Evolutionary conservation across 805 yeast genomes (phyloP), one percentile per base, ranked within the genome.

Genomic region (Priceomyces medius): DNA sequence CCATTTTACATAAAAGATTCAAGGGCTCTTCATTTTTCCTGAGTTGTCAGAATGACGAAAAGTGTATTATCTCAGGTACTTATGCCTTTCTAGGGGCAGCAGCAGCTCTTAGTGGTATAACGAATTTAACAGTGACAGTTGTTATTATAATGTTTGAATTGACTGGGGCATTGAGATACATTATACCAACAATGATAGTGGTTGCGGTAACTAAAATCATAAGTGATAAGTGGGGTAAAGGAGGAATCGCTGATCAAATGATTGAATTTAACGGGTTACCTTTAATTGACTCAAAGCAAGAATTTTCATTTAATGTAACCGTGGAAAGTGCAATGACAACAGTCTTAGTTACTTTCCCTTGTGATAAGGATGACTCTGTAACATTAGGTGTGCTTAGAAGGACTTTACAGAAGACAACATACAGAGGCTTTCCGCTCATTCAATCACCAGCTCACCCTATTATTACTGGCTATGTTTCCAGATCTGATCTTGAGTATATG

Each of bases 81-180:
- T 93, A 91, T 61, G 97, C 99, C 0, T 85, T 91, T 49, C 68
- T 93, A 20, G 99, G 99, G 3, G 97, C 99, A 0, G 98, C 91
- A 0, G 96, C 97, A 3, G 85, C 96, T 0, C 71, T 93, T 34
- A 81, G 95, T 59, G 99, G 99, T 2, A 91, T 93, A 26, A 93
- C 97, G 19, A 90, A 91, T 56, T 68, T 93, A 45, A 88, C 97
- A 0, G 83, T 93, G 7, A 83, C 98, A 0, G 97, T 91, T 16
- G 98, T 90, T 2, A 87, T 93, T 12, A 85, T 95, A 31, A 89
- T 93, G 95, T 87, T 90, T 63, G 98, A 93, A 64, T 67, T 93
- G 41, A 93, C 99, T 0, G 99, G 99, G 23, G 99, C 99, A 1
- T 69, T 90, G 41, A 79, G 85, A 37, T 93, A 88, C 58, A 86